Conservation (phyloP, 225 moss, liverwort and hornwort species). For the Ulota crispa region DNA sequence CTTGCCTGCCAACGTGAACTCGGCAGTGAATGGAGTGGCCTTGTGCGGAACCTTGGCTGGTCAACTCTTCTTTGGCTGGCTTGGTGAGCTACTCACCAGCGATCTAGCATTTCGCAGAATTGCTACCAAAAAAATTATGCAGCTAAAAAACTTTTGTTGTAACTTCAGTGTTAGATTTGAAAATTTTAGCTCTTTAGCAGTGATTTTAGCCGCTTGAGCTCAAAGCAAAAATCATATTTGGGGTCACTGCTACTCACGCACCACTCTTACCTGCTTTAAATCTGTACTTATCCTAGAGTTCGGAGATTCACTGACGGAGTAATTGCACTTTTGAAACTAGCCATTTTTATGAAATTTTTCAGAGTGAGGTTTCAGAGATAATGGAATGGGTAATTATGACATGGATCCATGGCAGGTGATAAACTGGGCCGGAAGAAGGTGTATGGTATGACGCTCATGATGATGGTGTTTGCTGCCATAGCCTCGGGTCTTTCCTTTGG, state of each 20-base stretch:
- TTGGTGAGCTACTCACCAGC: conserved; percentile 50
- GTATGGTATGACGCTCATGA: conserved; percentile 60
- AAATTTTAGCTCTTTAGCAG: neutral
- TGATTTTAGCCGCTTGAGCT: too few species aligned
- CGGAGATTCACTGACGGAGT: neutral
- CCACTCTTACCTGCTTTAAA: neutral
- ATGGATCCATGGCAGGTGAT: conserved; percentile 25
- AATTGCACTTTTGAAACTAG: neutral
- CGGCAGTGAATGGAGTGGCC: conserved; percentile 55
- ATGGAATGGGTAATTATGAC: neutral
- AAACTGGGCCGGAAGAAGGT: conserved; percentile 52
- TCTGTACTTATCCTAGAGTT: neutral
- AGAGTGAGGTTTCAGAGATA: neutral
- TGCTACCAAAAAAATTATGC: too few species aligned
- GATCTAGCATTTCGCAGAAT: too few species aligned
- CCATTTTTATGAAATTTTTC: neutral
- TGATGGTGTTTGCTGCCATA: conserved; percentile 51
- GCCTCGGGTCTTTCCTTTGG: conserved; percentile 55
- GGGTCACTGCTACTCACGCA: neutral
- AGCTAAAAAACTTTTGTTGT: too few species aligned
- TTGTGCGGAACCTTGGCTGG: conserved; percentile 52
- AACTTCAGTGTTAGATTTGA: too few species aligned
- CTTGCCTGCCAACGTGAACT: conserved; percentile 44
- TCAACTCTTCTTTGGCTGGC: conserved; percentile 64
- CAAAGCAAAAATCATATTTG: too few species aligned